Percentiles rank a stretch among this genome's conserved stretches.
phyloP scores from a whole-genome alignment of 2,329 filamentous ascomycete genomes.

The Colletotrichum liriopes region DNA sequence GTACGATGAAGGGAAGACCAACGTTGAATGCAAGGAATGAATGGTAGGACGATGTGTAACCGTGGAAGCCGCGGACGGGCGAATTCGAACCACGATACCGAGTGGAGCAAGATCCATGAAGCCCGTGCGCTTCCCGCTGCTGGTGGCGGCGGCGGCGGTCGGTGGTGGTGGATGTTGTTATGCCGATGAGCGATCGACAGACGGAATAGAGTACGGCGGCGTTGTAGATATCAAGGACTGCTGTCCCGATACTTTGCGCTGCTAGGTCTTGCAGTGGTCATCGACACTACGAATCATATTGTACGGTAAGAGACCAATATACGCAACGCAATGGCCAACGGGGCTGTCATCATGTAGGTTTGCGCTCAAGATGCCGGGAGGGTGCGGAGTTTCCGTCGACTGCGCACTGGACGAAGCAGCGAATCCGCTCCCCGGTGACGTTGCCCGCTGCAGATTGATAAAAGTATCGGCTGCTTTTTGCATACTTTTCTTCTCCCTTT shows the following conservation, averaged over 20 bases:
- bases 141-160: neutral
- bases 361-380: neutral
- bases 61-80: neutral
- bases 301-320: neutral
- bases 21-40: slow-evolving; percentile 13
- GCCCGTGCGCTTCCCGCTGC: slow-evolving; percentile 15
- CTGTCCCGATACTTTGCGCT: neutral
- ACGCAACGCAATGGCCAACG: slow-evolving; percentile 10
- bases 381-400: slow-evolving; percentile 10
- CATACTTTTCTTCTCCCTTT: neutral
- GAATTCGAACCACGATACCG: slow-evolving; percentile 15
- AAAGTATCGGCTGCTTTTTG: slow-evolving; percentile 4
- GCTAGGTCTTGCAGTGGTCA: too few species aligned
- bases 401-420: neutral
- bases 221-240: neutral
- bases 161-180: neutral
- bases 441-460: slow-evolving; percentile 1
- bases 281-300: neutral
- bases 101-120: slow-evolving; percentile 4
- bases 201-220: neutral
- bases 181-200: slow-evolving; percentile 1
- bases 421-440: slow-evolving; percentile 15
- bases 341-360: slow-evolving; percentile 28
- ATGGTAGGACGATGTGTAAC: neutral
- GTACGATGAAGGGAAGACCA: neutral